Percentiles rank a stretch among this genome's conserved stretches.
These are phyloP conservation scores for Magnusiomyces magnusii DNA, from an alignment of 1,139 yeast species.

Conservation along the genomic window DNA sequence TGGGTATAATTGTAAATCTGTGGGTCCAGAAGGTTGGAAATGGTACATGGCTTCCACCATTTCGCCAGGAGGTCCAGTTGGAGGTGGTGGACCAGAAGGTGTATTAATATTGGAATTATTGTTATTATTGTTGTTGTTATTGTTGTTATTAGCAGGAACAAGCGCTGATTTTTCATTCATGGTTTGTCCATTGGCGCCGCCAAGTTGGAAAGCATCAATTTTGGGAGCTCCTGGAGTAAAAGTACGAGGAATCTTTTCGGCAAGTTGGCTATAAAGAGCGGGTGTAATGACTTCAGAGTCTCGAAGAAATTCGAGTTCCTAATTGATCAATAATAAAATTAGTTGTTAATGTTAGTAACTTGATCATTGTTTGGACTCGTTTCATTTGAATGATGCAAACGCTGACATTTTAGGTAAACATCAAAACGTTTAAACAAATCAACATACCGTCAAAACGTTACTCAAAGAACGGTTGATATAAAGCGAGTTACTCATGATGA, in stretches of 20 bases:
- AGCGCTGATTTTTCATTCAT: slow-evolving; percentile 14
- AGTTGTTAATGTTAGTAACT: not conserved
- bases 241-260: slow-evolving; percentile 49
- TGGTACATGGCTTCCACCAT: slow-evolving; percentile 64
- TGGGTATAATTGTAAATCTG: slow-evolving; percentile 54
- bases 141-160: slow-evolving; percentile 14
- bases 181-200: not conserved
- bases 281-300: slow-evolving; percentile 72
- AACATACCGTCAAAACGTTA: slow-evolving; percentile 51
- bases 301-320: slow-evolving; percentile 68
- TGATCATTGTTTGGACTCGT: no score
- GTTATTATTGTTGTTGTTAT: no score
- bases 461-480: slow-evolving; percentile 72
- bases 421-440: no score
- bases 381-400: not conserved
- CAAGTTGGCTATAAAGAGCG: slow-evolving; percentile 47
- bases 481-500: not conserved
- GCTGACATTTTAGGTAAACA: no score
- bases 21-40: slow-evolving; percentile 59
- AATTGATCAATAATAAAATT: not conserved
- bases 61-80: slow-evolving; percentile 29
- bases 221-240: slow-evolving; percentile 51
- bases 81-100: slow-evolving; percentile 21
- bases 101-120: no score
- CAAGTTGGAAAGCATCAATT: slow-evolving; percentile 25